phyloP scores from a whole-genome alignment of 805 yeast genomes.

The Spathaspora gorwiae region DNA sequence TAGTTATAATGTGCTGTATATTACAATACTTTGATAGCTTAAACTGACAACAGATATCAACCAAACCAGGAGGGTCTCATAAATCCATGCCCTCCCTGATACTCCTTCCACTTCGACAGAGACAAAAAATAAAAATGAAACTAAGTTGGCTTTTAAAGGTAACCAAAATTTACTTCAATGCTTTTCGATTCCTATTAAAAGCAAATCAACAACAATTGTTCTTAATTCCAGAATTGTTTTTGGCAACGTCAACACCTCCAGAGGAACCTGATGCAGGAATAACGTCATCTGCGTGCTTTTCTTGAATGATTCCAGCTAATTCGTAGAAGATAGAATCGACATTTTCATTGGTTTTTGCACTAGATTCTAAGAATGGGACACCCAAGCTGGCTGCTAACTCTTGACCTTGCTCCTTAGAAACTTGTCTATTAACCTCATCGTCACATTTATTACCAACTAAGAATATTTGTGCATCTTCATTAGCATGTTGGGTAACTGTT shows the following conservation, averaged over 20 bases:
- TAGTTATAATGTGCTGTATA: neutral
- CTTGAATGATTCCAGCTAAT: constrained; percentile 81
- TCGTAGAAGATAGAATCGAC: constrained; percentile 91
- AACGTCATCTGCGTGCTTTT: constrained; percentile 53
- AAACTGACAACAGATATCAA: too few species aligned
- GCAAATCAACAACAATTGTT: constrained; percentile 27
- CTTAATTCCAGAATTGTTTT: constrained; percentile 22
- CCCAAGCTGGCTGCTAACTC: constrained; percentile 80
- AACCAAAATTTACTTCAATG: too few species aligned
- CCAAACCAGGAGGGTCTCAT: too few species aligned
- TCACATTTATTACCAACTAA: constrained; percentile 96
- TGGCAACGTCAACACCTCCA: constrained; percentile 37
- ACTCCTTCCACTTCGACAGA: too few species aligned
- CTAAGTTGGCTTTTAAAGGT: too few species aligned
- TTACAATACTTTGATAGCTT: neutral
- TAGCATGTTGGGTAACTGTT: constrained; percentile 94
- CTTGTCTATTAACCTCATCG: constrained; percentile 81
- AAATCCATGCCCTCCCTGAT: too few species aligned
- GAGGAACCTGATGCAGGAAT: constrained; percentile 20
- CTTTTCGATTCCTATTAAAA: too few species aligned
- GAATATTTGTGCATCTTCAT: constrained; percentile 90
- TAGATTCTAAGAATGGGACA: constrained; percentile 90
- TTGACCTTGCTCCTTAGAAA: constrained; percentile 86
- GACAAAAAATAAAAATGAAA: too few species aligned
- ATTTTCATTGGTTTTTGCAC: constrained; percentile 89